Base-by-base conservation (phyloP, 768 basidiomycete species). In the Cantharellus cinnabarinus region DNA sequence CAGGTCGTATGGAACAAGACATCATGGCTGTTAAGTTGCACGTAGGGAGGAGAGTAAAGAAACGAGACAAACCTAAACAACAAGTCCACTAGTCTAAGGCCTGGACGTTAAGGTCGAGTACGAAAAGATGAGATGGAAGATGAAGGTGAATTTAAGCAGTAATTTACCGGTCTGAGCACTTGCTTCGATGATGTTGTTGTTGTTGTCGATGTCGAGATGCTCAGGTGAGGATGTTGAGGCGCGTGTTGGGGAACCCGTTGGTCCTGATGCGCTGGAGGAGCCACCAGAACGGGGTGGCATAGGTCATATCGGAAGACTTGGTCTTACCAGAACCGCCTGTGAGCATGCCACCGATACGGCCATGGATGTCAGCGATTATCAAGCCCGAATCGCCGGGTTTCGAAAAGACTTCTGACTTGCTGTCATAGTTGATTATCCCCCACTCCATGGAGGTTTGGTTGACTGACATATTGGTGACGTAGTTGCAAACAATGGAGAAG, bases 231-330 rank as follows among this genome's bases (percentile, higher is more conserved):
- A 57, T 2, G 50, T 58, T 58, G 38, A 59, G 34, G 51, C 54
- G 4, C 5, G 39, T 2, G 37, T 61, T 59, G 42, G 56, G 56
- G 38, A 40, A 57, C 59, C 3, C 58, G 68, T 57, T 42, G 37
- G 34, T 41, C 14, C 40, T 57, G 56, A 57, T 57, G 10, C 56
- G 56, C 56, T 39, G 14, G 14, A 39, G 58, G 63, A 69, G 66
- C 65, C 65, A 70, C 55, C 57, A 65, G 64, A 72, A 68, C n/a
- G 71, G 65, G 14, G 73, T 74, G 57, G 70, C 70, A 62, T 73
- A 73, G 35, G 73, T 71, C 5, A 71, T 63, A 61, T 74, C 70
- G 14, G 41, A 40, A 58, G 58, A 50, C 64, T 62, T 42, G 3
- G 63, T 62, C 57, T 65, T 63, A 42, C 61, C 59, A 42, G 59